These are phyloP conservation scores for Gaertneriomyces sp. DNA, from an alignment of 192 early-diverging fungal species.

Conservation along the genomic window DNA sequence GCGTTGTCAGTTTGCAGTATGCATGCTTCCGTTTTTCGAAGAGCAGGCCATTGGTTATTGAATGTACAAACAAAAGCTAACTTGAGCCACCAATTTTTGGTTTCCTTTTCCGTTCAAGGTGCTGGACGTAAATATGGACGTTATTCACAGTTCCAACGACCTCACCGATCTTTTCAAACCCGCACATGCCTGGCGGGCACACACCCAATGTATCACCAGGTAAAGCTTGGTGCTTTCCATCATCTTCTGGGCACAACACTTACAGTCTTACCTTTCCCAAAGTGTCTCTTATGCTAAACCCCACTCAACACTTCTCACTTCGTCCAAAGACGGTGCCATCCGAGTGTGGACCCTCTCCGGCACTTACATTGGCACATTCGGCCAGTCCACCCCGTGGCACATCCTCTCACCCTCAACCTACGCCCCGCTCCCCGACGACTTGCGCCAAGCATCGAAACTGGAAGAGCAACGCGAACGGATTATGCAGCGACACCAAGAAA, in stretches of 20 bases:
- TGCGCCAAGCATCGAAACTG: slow-evolving; percentile 34
- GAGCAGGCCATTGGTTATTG: no score
- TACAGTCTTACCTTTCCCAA: not conserved
- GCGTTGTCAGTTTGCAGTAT: not conserved
- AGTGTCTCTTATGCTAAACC: slow-evolving; percentile 42
- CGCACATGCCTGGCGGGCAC: slow-evolving; percentile 38
- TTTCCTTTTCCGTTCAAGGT: no score
- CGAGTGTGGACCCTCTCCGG: slow-evolving; percentile 48
- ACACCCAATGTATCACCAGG: slow-evolving; percentile 46
- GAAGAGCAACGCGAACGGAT: slow-evolving; percentile 41
- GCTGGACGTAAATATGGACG: no score
- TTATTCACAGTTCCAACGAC: no score
- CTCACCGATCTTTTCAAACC: no score
- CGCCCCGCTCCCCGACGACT: slow-evolving; percentile 36
- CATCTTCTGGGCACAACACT: not conserved
- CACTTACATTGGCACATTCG: slow-evolving; percentile 52
- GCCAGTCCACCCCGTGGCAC: slow-evolving; percentile 49
- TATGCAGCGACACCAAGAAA: slow-evolving; percentile 33
- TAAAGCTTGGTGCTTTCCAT: not conserved
- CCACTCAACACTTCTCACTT: slow-evolving; percentile 45
- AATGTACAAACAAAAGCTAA: no score
- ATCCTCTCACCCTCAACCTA: slow-evolving; percentile 46
- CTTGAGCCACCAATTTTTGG: no score
- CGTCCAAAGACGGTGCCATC: slow-evolving; percentile 47
- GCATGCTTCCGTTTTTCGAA: no score